A percentile compares a stretch with the other conserved stretches of the same genome.
These are phyloP conservation scores for Leishmania amazonensis DNA, from an alignment of 208 protist genomes.

Conservation along the genomic window DNA sequence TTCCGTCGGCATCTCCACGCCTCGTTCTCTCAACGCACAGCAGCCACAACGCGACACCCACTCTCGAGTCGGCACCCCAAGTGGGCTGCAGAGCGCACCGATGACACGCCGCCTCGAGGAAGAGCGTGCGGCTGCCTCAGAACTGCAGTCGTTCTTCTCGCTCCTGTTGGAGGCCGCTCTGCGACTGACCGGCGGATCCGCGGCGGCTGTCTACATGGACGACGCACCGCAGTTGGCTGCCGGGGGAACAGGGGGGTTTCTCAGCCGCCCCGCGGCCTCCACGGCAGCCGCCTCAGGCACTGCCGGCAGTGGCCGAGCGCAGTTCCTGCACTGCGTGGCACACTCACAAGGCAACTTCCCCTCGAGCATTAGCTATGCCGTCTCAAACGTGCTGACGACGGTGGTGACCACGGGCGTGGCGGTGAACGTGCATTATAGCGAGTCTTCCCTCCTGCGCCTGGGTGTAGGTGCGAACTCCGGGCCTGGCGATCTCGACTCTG, in stretches of 20 bases:
- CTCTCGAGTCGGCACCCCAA: not conserved
- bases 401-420: conserved; percentile 64
- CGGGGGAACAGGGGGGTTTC: not conserved
- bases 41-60: not conserved
- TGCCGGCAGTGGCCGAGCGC: conserved; percentile 9
- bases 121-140: conserved; percentile 29
- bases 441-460: conserved; percentile 10
- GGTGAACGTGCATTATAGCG: conserved; percentile 55
- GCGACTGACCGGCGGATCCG: conserved; percentile 44
- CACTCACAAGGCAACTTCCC: conserved; percentile 64
- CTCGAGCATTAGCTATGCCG: conserved; percentile 52
- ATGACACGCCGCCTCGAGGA: conserved; percentile 31
- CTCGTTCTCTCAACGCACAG: not conserved
- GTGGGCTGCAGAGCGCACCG: conserved; percentile 11
- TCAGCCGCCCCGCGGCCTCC: not conserved
- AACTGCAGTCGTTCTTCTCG: conserved; percentile 68
- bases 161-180: conserved; percentile 66
- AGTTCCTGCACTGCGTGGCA: conserved; percentile 62
- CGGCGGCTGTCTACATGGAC: conserved; percentile 68
- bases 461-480: not conserved
- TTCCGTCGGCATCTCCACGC: not conserved
- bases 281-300: not conserved
- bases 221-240: not conserved
- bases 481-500: not conserved
- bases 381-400: conserved; percentile 52